Base-by-base conservation (phyloP, 306 rosid genomes). In the Cucumis hystrix region DNA sequence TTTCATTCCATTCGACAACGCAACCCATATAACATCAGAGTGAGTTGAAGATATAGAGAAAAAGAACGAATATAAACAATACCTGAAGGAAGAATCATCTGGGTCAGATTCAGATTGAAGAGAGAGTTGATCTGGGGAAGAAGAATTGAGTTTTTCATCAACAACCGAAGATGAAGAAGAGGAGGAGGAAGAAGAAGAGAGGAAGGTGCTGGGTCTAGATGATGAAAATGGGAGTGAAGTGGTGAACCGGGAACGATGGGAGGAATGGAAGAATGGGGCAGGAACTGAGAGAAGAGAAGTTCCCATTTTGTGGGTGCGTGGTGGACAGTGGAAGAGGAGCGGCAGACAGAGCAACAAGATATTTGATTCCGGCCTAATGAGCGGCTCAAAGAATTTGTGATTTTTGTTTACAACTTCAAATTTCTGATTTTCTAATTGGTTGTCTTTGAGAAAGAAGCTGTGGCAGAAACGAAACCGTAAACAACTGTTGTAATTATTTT, bases 151-250 rank as follows among this genome's bases (percentile, higher is more conserved):
- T 47, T 74, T 81, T 58, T 86, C 88, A 54, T 87, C 91, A 30
- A 80, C 83, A 55, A 82, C 84, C 41, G 91, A 67, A 81, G 92
- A 57, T 51, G 83, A 71, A 56, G 91, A 69, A 57, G 92, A 83
- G 72, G 90, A 79, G 63, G 90, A 84, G 7, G 64, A 57, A 17
- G 74, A 69, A 37, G 74, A 69, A 0, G 69, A 85, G 16, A 76
- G 80, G 79, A 84, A 80, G 78, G 63, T 74, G 74, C 52, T 23
- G 54, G 74, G 40, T 80, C 71, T 88, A 4, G 78, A 51, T 9
- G 78, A 83, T 11, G 78, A 82, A 79, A 52, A 77, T 2, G 59
- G 52, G 10, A 79, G 39, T 7, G 85, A 60, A 83, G 82, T 15
- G 17, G 68, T 63, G 43, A 65, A 39, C 39, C 35, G 52, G 69